A percentile compares a stretch with the other conserved stretches of the same genome.
Evolutionary conservation across 106 monocot genomes (phyloP).

Genomic region (Apostasia shenzhenica): DNA sequence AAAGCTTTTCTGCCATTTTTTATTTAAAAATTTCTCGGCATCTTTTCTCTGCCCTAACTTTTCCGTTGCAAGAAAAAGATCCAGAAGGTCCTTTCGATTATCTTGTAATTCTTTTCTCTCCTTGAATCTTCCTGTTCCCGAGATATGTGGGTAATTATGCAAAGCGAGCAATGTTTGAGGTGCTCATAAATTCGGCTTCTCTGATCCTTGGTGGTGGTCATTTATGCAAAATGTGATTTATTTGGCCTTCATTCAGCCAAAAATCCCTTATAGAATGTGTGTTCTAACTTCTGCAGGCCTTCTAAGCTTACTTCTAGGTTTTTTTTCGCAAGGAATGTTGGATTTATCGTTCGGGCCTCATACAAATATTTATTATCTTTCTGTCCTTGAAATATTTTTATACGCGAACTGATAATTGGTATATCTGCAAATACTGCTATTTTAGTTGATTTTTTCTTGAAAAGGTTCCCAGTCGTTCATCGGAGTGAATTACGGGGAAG

Average conservation of each 20-base stretch:
- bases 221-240: too few species aligned
- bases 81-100: not conserved
- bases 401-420: not conserved
- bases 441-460: not conserved
- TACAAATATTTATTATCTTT: not conserved
- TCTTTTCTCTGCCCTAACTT: not conserved
- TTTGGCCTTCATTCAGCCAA: not conserved
- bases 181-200: too few species aligned
- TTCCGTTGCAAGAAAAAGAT: not conserved
- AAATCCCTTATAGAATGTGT: too few species aligned
- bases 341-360: not conserved
- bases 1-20: too few species aligned
- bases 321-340: not conserved
- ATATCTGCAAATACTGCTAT: not conserved
- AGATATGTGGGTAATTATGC: too few species aligned
- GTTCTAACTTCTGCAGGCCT: not conserved
- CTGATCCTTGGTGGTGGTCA: too few species aligned
- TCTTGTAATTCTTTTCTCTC: not conserved
- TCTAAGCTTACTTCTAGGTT: not conserved
- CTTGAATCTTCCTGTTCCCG: not conserved
- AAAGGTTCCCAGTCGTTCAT: constrained; percentile 48
- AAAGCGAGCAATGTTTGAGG: too few species aligned
- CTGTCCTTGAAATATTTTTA: not conserved
- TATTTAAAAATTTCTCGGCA: too few species aligned
- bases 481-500: constrained; percentile 73